Percentiles rank a stretch among this genome's conserved stretches.
Conservation (phyloP, 352 stramenopile genomes). For the Paralagenidium karlingii region DNA sequence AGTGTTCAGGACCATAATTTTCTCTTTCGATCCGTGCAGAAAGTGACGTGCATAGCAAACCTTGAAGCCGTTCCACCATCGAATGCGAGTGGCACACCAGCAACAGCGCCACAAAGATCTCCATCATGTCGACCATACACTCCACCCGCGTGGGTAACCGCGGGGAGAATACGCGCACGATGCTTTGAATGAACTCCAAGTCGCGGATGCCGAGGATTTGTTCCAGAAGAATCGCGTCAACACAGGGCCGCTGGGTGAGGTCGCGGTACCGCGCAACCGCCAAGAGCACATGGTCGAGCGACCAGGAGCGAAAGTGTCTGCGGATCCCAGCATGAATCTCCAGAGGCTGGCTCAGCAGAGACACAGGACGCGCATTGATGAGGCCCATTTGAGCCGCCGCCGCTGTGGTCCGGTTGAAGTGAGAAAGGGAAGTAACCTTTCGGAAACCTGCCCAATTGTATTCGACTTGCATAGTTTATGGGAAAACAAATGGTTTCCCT, state of each 20-base stretch:
- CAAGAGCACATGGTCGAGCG: constrained; percentile 35
- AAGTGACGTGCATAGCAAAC: constrained; percentile 6
- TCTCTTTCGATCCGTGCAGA: background rate
- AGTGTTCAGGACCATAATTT: background rate
- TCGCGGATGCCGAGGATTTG: constrained; percentile 37
- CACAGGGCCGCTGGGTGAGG: constrained; percentile 39
- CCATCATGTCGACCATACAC: constrained; percentile 59
- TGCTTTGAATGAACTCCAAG: constrained; percentile 22
- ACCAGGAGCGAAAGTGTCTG: constrained; percentile 37
- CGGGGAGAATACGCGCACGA: constrained; percentile 38
- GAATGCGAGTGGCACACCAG: constrained; percentile 46
- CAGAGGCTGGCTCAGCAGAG: constrained; percentile 23
- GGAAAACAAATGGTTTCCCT: background rate
- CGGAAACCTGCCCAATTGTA: too few relatives aligned
- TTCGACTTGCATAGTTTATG: background rate
- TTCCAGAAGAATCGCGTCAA: constrained; percentile 40
- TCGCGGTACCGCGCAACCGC: constrained; percentile 33
- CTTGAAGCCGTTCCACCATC: constrained; percentile 46
- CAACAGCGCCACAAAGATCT: constrained; percentile 42
- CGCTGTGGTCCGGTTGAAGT: too few relatives aligned
- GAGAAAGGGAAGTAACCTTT: too few relatives aligned
- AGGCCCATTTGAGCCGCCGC: constrained; percentile 22
- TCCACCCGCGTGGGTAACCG: constrained; percentile 37
- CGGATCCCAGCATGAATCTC: constrained; percentile 31
- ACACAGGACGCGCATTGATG: constrained; percentile 37